Base-by-base conservation (phyloP, 768 basidiomycete species). In the Kwoniella newhampshirensis region DNA sequence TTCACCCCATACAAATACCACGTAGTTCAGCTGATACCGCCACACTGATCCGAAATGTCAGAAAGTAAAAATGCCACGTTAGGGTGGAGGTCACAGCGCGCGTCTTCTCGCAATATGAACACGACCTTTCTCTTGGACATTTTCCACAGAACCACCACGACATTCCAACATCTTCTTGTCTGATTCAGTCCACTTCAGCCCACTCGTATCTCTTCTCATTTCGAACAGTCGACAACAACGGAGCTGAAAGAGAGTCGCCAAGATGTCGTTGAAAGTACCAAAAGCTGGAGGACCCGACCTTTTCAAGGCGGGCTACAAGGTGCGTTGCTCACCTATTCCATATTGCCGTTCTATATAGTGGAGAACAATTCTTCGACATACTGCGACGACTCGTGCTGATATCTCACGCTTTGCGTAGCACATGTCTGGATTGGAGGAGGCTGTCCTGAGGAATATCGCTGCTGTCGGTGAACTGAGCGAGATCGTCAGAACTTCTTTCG, bases 271-370 rank as follows among this genome's bases (percentile, higher is more conserved):
- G 70, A 92, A 92, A 81, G 91, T 97, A 18, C 93, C 92, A 26
- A 92, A 92, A 77, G 80, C 86, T 51, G 71, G 71, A 23, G 88
- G 87, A 62, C 74, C 92, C 39, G 91, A 92, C 77, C 84, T 99
- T 37, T 98, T 99, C 83, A 97, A 97, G 77, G 90, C 96, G 28
- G 94, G 94, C 23, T 92, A 91, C 83, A 96, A 94, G 82, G 91
- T 88, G 60, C 17, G 78, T 71, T 12, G 13, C n/a, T 23, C 2
- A 11, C 17, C 47, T 28, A 30, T 30, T 18, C 32, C 32, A 32
- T 13, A 6, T 32, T 32, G 32, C 13, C 32, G 6, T 13, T 32
- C 32, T 6, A 13, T 32, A 6, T 6, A 32, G 13, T 13, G 32
- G 6, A 6, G 32, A 13, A 32, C 26, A 23, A 15, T 18, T 50